Conservation (phyloP, 2,329 filamentous ascomycete genomes). For the Fusarium sp. region DNA sequence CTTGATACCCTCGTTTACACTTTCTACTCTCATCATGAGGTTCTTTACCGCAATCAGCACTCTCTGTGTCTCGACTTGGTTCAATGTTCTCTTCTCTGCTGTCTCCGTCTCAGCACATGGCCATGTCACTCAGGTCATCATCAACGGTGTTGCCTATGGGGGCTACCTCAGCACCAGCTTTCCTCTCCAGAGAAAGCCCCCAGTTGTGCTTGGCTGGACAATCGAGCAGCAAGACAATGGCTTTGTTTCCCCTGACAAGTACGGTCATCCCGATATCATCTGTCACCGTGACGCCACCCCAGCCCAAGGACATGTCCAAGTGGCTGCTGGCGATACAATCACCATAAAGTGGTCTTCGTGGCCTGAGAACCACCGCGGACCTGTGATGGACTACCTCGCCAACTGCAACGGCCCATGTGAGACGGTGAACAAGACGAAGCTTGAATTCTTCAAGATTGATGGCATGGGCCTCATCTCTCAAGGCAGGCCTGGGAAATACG, state of each 20-base stretch:
- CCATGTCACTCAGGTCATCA: constrained; percentile 55
- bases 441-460: constrained; percentile 62
- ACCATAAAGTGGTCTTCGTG: constrained; percentile 62
- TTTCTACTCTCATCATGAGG: constrained; percentile 16
- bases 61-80: constrained; percentile 16
- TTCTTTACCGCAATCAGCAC: constrained; percentile 8
- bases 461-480: constrained; percentile 53
- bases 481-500: constrained; percentile 52
- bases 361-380: constrained; percentile 62
- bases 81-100: constrained; percentile 20
- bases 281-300: constrained; percentile 59
- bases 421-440: constrained; percentile 53
- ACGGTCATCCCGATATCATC: constrained; percentile 58
- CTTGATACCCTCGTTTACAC: constrained; percentile 23
- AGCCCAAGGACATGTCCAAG: constrained; percentile 53
- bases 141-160: constrained; percentile 56
- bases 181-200: constrained; percentile 52
- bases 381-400: constrained; percentile 59
- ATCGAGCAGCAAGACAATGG: constrained; percentile 57
- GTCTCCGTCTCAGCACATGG: constrained; percentile 51
- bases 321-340: constrained; percentile 59
- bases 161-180: constrained; percentile 54
- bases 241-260: constrained; percentile 60
- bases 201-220: constrained; percentile 54
- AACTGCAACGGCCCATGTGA: constrained; percentile 57